phyloP scores from a whole-genome alignment of 768 basidiomycete species.

The Russula sp. region DNA sequence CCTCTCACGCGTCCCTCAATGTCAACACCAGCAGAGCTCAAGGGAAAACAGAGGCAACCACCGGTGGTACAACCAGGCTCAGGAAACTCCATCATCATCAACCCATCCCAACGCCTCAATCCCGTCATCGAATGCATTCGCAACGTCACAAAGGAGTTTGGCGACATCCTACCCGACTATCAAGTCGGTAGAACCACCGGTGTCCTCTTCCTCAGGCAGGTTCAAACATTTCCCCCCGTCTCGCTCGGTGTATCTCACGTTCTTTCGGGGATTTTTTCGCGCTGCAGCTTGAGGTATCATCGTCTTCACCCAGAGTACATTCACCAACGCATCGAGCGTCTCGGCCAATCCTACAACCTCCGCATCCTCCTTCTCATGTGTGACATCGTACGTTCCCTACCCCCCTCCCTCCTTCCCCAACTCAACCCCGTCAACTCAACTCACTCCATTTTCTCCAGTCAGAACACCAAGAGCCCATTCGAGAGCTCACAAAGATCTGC shows the following conservation, averaged over 20 bases:
- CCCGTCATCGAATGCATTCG: conserved; percentile 81
- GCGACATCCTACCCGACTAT: conserved; percentile 89
- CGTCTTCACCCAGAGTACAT: conserved; percentile 97
- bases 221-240: conserved; percentile 24
- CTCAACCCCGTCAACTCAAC: too few species aligned
- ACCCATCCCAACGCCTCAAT: conserved; percentile 58
- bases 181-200: conserved; percentile 94
- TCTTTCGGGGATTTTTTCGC: not conserved
- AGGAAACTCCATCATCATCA: conserved; percentile 32
- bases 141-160: conserved; percentile 89
- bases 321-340: conserved; percentile 79
- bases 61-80: conserved; percentile 29
- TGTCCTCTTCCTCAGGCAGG: conserved; percentile 92
- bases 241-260: not conserved
- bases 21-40: not conserved
- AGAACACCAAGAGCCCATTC: conserved; percentile 86
- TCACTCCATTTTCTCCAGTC: conserved; percentile 41
- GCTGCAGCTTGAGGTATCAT: conserved; percentile 80
- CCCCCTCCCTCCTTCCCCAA: not conserved
- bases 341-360: conserved; percentile 75
- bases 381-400: conserved; percentile 65
- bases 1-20: not conserved
- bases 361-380: conserved; percentile 83
- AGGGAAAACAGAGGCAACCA: conserved; percentile 23
- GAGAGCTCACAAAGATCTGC: conserved; percentile 90